Conservation (phyloP, 192 early-diverging fungal species). For the Borealophlyctis nickersoniae region DNA sequence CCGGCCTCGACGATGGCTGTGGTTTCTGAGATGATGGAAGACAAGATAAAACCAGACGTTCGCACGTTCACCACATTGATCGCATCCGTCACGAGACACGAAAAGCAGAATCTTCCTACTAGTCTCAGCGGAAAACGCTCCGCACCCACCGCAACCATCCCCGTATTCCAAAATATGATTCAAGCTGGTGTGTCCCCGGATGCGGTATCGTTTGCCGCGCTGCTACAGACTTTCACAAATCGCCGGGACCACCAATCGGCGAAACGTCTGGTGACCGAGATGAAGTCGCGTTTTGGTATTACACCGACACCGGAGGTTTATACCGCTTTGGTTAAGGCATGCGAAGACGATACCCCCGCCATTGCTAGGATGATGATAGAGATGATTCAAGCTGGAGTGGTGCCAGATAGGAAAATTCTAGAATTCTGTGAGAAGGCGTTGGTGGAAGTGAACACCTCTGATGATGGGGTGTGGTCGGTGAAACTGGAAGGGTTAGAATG, state of each 20-base stretch:
- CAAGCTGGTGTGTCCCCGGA: neutral
- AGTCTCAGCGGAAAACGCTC: neutral
- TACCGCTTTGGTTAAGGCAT: neutral
- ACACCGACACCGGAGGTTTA: neutral
- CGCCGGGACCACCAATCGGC: neutral
- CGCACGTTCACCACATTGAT: slow-evolving; percentile 21
- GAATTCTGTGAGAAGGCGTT: neutral
- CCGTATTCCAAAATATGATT: neutral
- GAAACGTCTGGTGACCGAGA: neutral
- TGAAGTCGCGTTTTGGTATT: neutral
- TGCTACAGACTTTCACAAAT: neutral
- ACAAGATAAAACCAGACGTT: slow-evolving; percentile 12
- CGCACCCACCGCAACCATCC: neutral
- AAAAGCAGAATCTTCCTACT: neutral
- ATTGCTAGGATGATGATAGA: neutral
- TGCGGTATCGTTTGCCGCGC: neutral
- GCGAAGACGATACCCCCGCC: neutral
- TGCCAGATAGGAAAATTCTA: neutral
- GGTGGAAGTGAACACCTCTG: neutral
- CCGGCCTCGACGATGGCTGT: slow-evolving; percentile 1
- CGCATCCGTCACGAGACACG: neutral
- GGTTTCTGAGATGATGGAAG: slow-evolving; percentile 4
- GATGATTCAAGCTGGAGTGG: neutral
- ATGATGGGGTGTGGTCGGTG: neutral
- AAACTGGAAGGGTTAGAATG: no score